Conservation (phyloP, 2,329 filamentous ascomycete genomes). For the Xylariaceae sp. region DNA sequence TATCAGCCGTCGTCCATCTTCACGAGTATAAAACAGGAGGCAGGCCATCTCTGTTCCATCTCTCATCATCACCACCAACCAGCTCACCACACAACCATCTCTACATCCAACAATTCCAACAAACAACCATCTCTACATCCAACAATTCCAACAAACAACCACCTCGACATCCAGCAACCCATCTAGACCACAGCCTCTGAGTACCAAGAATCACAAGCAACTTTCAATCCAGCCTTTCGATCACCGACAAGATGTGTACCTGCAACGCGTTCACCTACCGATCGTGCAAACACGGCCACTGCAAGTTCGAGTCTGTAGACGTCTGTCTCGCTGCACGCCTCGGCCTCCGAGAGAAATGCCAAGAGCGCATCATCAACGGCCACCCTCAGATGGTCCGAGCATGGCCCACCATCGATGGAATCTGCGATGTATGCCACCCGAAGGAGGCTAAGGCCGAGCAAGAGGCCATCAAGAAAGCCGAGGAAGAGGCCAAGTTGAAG, state of each 20-base stretch:
- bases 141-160: too few species aligned
- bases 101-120: too few species aligned
- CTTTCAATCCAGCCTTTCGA: background rate
- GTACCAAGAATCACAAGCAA: background rate
- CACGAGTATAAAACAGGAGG: too few species aligned
- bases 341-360: constrained; percentile 18
- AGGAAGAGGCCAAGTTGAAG: constrained; percentile 4
- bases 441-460: constrained; percentile 11
- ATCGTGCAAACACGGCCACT: constrained; percentile 7
- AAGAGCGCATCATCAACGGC: constrained; percentile 18
- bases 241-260: constrained; percentile 17
- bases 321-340: constrained; percentile 29
- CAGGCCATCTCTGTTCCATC: too few species aligned
- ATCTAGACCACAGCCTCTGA: too few species aligned
- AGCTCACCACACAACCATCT: too few species aligned
- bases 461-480: constrained; percentile 10
- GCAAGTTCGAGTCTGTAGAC: constrained; percentile 15
- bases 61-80: too few species aligned
- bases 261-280: constrained; percentile 15
- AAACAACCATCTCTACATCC: too few species aligned
- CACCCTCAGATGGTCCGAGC: background rate
- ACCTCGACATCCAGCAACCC: too few species aligned
- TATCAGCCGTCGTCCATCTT: too few species aligned
- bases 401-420: constrained; percentile 14
- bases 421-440: constrained; percentile 20